These are phyloP conservation scores for Ophioceras dolichostomum DNA, from an alignment of 2,329 filamentous ascomycete species.

Conservation along the genomic window DNA sequence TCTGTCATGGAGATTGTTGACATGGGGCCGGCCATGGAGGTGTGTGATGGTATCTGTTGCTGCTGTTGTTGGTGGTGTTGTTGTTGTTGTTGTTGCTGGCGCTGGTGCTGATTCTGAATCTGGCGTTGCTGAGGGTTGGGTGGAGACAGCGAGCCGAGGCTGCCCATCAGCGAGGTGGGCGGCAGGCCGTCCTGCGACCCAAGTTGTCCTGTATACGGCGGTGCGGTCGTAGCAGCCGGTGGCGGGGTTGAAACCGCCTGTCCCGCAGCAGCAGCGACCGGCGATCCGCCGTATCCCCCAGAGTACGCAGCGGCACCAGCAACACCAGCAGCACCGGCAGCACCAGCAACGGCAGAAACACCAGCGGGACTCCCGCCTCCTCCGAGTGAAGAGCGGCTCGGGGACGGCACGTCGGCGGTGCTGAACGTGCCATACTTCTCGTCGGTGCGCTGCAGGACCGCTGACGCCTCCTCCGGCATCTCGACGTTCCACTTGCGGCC, in stretches of 20 bases:
- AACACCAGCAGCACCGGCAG: too few species aligned
- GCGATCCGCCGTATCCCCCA: too few species aligned
- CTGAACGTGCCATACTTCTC: slow-evolving; percentile 65
- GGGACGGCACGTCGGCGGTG: slow-evolving; percentile 47
- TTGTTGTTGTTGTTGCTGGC: neutral
- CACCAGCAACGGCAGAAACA: too few species aligned
- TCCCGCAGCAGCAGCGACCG: neutral
- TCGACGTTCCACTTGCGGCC: slow-evolving; percentile 84
- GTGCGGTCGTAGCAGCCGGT: neutral
- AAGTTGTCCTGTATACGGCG: too few species aligned
- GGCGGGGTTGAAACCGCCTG: slow-evolving; percentile 3
- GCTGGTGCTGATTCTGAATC: neutral
- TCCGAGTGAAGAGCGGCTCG: slow-evolving; percentile 22
- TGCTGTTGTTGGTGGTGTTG: neutral
- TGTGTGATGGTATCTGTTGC: slow-evolving; percentile 1
- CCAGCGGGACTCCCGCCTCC: slow-evolving; percentile 12
- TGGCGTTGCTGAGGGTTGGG: too few species aligned
- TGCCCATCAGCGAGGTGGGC: too few species aligned
- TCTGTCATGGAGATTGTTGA: slow-evolving; percentile 1
- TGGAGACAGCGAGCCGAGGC: too few species aligned
- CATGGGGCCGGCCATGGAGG: neutral
- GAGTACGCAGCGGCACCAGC: too few species aligned
- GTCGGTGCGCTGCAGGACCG: slow-evolving; percentile 67
- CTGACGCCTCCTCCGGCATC: slow-evolving; percentile 69
- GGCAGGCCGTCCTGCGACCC: too few species aligned